These are phyloP conservation scores for Pestalotiopsis sp. DNA, from an alignment of 2,329 filamentous ascomycete genomes.

Conservation along the genomic window DNA sequence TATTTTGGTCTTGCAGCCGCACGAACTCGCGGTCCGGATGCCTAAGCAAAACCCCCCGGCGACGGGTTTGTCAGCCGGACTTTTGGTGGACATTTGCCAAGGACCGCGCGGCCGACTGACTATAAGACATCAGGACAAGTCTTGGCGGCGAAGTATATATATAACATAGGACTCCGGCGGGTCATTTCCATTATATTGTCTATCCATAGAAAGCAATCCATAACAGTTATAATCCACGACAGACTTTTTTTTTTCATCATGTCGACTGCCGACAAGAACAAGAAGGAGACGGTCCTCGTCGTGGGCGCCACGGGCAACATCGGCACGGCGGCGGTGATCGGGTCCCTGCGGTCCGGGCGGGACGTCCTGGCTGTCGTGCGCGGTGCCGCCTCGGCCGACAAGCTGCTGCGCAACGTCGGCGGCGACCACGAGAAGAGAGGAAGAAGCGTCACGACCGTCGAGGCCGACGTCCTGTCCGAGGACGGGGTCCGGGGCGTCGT, in stretches of 20 bases:
- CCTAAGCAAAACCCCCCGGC: not conserved
- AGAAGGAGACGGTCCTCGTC: slow-evolving; percentile 36
- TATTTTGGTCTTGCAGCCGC: not conserved
- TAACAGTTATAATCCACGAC: no score
- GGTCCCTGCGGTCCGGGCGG: slow-evolving; percentile 28
- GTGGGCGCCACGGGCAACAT: slow-evolving; percentile 42
- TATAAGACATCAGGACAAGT: not conserved
- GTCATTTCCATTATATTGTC: no score
- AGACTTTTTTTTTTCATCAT: not conserved
- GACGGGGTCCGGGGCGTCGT: slow-evolving; percentile 34
- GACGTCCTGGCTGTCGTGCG: slow-evolving; percentile 40
- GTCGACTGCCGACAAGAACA: not conserved
- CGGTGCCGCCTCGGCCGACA: slow-evolving; percentile 35
- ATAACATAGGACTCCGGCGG: no score
- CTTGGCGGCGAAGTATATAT: no score
- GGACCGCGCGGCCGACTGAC: not conserved
- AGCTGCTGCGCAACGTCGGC: slow-evolving; percentile 33
- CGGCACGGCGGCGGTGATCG: slow-evolving; percentile 34
- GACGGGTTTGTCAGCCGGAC: not conserved
- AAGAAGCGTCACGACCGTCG: slow-evolving; percentile 30
- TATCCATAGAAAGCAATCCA: no score
- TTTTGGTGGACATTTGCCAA: not conserved
- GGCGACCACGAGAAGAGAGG: slow-evolving; percentile 15
- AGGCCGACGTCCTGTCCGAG: slow-evolving; percentile 35
- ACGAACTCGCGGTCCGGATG: not conserved